Evolutionary conservation across 352 stramenopile species (phyloP), one percentile per base, ranked within the genome.

Genomic region (Globisporangium camurandrum): DNA sequence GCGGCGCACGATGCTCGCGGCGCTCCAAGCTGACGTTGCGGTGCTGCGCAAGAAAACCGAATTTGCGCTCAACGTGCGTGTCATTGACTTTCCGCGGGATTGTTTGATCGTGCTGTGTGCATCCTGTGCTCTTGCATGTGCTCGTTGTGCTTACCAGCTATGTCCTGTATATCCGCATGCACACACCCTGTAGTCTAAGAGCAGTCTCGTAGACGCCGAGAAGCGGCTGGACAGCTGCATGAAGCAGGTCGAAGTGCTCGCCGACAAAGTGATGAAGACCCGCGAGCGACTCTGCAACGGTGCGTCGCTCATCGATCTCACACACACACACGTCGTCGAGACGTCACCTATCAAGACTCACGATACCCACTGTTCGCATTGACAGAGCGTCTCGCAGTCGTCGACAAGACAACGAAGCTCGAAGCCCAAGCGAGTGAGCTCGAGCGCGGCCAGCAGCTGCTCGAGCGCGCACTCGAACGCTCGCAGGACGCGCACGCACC

Each of bases 1-100:
- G 54, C 73, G 79, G 40, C 66, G 77, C 46, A 89, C 75, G 8
- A 90, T 91, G 75, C 50, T 93, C 19, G 58, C 65, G 8, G 79
- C 70, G 10, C 63, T 93, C 26, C 75, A 87, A 48, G 82, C 82
- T 3, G 82, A 93, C 46, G 70, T 93, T 38, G 75, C 77, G 2
- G 77, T 91, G 44, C 58, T 91, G 49, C 75, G 79, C 50, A 85
- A 88, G 55, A 91, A 93, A 56, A 73, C 75, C 23, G 75, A 82
- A 60, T 76, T 69, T 33, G 67, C 77, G 28, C 62, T 89, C 28
- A 81, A 70, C 27, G 76, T 89, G 47, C 44, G 71, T 41, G 1
- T n/a, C n/a, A n/a, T n/a, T n/a, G n/a, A n/a, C n/a, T n/a, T n/a
- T n/a, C n/a, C n/a, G n/a, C n/a, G n/a, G n/a, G n/a, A n/a, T n/a